A percentile compares a stretch with the other conserved stretches of the same genome.
Evolutionary conservation across 257 asterid genomes (phyloP).

Genomic region (Gardenia jasminoides): DNA sequence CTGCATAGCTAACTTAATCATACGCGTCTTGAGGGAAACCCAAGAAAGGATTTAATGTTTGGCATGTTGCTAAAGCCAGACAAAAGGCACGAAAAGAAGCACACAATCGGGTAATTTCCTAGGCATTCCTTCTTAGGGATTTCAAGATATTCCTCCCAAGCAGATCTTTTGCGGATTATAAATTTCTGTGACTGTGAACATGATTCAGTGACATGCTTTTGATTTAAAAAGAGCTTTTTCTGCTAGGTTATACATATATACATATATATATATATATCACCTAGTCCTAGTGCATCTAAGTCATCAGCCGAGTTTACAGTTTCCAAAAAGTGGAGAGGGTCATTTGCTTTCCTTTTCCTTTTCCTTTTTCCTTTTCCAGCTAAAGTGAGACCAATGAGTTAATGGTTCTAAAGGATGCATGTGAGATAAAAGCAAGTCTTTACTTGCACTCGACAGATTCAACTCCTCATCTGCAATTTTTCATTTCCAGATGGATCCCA

Average conservation of each 20-base stretch:
- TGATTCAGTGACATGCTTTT: conserved; percentile 37
- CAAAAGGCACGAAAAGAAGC: conserved; percentile 34
- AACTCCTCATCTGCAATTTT: not conserved
- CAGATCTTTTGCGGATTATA: conserved; percentile 40
- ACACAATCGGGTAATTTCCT: conserved; percentile 30
- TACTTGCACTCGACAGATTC: not conserved
- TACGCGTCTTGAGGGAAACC: conserved; percentile 26
- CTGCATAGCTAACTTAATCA: not conserved
- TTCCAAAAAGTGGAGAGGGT: conserved; percentile 30
- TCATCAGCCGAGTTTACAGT: conserved; percentile 39
- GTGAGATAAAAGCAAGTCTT: not conserved
- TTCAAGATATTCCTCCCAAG: conserved; percentile 54
- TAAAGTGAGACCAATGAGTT: conserved; percentile 24
- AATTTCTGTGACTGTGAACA: conserved; percentile 23
- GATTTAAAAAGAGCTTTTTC: conserved; percentile 33
- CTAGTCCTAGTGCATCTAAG: conserved; percentile 50
- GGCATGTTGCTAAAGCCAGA: conserved; percentile 82
- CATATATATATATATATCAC: conserved; percentile 11
- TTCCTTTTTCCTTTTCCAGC: conserved; percentile 15
- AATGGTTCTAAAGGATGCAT: conserved; percentile 8
- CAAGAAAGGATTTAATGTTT: conserved; percentile 36
- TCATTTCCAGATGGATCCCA: conserved; percentile 21
- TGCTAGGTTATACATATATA: too few species aligned
- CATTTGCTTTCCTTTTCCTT: conserved; percentile 30
- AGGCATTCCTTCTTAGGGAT: conserved; percentile 59